phyloP scores from a whole-genome alignment of 2,329 filamentous ascomycete genomes.

The Talaromyces amestolkiae region DNA sequence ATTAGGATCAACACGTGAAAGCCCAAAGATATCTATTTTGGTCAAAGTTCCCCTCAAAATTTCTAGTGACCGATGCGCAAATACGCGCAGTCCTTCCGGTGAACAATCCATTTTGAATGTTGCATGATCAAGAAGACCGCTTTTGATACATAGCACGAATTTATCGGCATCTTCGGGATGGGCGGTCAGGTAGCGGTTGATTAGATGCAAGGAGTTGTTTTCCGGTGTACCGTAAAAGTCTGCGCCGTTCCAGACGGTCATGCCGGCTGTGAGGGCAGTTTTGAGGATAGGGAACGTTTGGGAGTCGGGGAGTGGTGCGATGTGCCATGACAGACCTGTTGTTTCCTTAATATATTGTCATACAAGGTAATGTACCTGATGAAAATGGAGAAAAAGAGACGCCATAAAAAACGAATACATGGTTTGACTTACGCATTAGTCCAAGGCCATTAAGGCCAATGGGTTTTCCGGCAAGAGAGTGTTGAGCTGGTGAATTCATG shows the following conservation, averaged over 20 bases:
- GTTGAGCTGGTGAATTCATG: background rate
- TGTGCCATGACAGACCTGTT: conserved; percentile 30
- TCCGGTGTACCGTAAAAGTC: conserved; percentile 63
- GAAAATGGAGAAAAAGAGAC: background rate
- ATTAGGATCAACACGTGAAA: conserved; percentile 55
- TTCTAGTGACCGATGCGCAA: conserved; percentile 57
- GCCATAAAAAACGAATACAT: conserved; percentile 1
- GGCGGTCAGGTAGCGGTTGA: conserved; percentile 61
- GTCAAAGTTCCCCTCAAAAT: conserved; percentile 46
- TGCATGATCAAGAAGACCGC: conserved; percentile 40
- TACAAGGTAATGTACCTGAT: background rate
- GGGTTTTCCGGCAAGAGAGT: conserved; percentile 18
- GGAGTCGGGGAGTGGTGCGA: conserved; percentile 19
- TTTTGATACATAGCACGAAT: conserved; percentile 63
- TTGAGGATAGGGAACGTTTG: conserved; percentile 45
- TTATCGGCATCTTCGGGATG: conserved; percentile 63
- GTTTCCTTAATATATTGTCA: background rate
- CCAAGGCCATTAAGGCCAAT: conserved; percentile 20
- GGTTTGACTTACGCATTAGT: conserved; percentile 18
- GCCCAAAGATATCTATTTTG: conserved; percentile 61
- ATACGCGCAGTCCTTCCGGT: conserved; percentile 54
- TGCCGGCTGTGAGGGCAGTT: conserved; percentile 49
- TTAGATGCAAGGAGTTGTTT: conserved; percentile 58
- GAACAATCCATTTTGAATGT: conserved; percentile 49
- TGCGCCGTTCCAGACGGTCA: conserved; percentile 58